These are phyloP conservation scores for Neoarthrinium moseri DNA, from an alignment of 2,329 filamentous ascomycete genomes.

Conservation along the genomic window DNA sequence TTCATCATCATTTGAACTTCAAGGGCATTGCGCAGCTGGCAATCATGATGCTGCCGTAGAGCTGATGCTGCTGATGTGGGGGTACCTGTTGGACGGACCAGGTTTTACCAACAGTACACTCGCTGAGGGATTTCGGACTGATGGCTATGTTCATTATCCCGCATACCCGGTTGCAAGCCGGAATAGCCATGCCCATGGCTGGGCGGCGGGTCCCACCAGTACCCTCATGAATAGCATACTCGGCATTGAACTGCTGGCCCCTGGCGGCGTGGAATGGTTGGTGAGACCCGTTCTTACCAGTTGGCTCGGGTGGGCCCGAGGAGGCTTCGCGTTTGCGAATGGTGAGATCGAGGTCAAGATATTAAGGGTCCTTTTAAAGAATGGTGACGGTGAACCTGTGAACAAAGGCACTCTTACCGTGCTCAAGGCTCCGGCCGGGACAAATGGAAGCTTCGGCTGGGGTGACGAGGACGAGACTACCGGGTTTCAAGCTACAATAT, in stretches of 20 bases:
- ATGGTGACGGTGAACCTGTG: not conserved
- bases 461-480: slow-evolving; percentile 5
- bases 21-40: slow-evolving; percentile 34
- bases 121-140: slow-evolving; percentile 37
- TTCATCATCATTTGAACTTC: slow-evolving; percentile 15
- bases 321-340: slow-evolving; percentile 33
- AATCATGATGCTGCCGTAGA: slow-evolving; percentile 36
- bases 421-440: slow-evolving; percentile 14
- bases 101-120: slow-evolving; percentile 42
- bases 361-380: slow-evolving; percentile 14
- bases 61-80: slow-evolving; percentile 38
- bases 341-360: slow-evolving; percentile 32
- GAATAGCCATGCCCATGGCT: slow-evolving; percentile 35
- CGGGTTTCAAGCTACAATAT: slow-evolving; percentile 2
- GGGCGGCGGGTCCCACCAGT: slow-evolving; percentile 32
- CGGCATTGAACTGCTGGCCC: slow-evolving; percentile 25
- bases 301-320: slow-evolving; percentile 32
- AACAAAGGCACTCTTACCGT: slow-evolving; percentile 10
- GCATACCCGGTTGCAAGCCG: slow-evolving; percentile 27
- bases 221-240: slow-evolving; percentile 26
- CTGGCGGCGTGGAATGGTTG: slow-evolving; percentile 23
- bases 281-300: slow-evolving; percentile 26
- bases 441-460: slow-evolving; percentile 18
- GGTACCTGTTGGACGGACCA: slow-evolving; percentile 35
- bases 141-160: slow-evolving; percentile 33